A percentile compares a stretch with the other conserved stretches of the same genome.
These are phyloP conservation scores for Ampelomyces quisqualis DNA, from an alignment of 2,329 filamentous ascomycete genomes.

Conservation along the genomic window DNA sequence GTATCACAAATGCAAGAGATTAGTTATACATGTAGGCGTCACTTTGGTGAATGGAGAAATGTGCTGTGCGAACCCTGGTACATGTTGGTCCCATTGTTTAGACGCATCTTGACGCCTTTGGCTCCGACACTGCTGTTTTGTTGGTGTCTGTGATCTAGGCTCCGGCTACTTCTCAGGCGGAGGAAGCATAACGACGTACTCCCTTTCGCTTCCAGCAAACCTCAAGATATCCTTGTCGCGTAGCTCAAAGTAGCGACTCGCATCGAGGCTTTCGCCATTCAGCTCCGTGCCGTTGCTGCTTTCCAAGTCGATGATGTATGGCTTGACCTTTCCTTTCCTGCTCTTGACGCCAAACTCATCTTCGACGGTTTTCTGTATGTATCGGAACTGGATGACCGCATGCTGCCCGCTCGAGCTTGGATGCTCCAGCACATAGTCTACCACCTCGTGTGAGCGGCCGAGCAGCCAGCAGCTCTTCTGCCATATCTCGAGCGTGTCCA, in stretches of 20 bases:
- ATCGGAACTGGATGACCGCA: slow-evolving; percentile 89
- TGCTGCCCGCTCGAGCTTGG: slow-evolving; percentile 95
- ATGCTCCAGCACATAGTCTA: slow-evolving; percentile 82
- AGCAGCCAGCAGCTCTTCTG: slow-evolving; percentile 86
- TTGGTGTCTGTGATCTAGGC: no score
- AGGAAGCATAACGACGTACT: slow-evolving; percentile 92
- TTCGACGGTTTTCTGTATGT: slow-evolving; percentile 79
- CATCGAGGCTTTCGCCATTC: slow-evolving; percentile 72
- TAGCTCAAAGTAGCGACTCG: slow-evolving; percentile 80
- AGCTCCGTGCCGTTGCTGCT: slow-evolving; percentile 87
- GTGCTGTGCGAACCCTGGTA: no score
- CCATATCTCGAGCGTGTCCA: slow-evolving; percentile 78
- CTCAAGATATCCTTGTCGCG: slow-evolving; percentile 84
- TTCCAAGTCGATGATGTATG: slow-evolving; percentile 91
- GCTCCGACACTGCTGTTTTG: no score
- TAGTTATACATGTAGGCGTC: no score
- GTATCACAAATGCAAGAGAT: no score
- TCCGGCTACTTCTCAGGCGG: slow-evolving; percentile 29
- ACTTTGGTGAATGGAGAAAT: no score
- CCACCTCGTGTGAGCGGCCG: slow-evolving; percentile 76
- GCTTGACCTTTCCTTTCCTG: slow-evolving; percentile 54
- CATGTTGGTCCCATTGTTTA: no score
- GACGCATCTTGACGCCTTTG: no score
- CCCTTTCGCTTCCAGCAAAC: slow-evolving; percentile 84
- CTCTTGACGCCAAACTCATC: slow-evolving; percentile 67